Base-by-base conservation (phyloP, 495 filamentous ascomycete genomes). In the Pseudevernia furfuracea region DNA sequence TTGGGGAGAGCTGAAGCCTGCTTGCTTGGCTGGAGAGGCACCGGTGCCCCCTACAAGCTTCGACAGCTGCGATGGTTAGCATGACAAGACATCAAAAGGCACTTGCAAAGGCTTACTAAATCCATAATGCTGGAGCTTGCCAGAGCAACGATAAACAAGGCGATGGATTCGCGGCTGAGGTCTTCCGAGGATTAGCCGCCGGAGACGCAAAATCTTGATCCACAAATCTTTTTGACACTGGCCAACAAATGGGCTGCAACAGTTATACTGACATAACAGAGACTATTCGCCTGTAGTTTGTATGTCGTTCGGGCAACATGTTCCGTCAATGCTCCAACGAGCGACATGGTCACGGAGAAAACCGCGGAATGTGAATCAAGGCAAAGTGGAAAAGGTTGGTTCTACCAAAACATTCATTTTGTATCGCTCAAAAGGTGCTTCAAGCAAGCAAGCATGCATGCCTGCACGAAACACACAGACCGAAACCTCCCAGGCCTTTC, bases 41-140 rank as follows among this genome's bases (percentile, higher is more conserved):
- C 85, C 84, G 67, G 85, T 88, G 71, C 90, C 90, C 73, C 90
- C 91, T 76, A 96, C 85, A 70, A 96, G 83, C 76, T 92, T 87
- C 77, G 89, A 90, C 88, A 89, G 95, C 90, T 95, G 69, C 44
- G 61, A 0, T 25, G 10, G 10, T 61, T n/a, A 58, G 43, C 62
- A 34, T 25, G 19, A 32, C 1, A 61, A 52, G 59, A 67, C 60
- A 15, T 32, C 21, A 34, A 43, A 8, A 12, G 21, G 56, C 41
- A n/a, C 5, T 6, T 8, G 10, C 21, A n/a, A 46, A 39, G 43
- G 66, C 73, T 67, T 58, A 78, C 76, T 64, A 77, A 74, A 72
- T 78, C 75, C 76, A 78, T 78, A 36, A 44, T 8, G 12, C 15
- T 56, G 12, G 9, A 41, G 19, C 12, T 19, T 14, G 41, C 17